phyloP scores from a whole-genome alignment of 2,329 filamentous ascomycete genomes.

The Xylariaceae sp. region DNA sequence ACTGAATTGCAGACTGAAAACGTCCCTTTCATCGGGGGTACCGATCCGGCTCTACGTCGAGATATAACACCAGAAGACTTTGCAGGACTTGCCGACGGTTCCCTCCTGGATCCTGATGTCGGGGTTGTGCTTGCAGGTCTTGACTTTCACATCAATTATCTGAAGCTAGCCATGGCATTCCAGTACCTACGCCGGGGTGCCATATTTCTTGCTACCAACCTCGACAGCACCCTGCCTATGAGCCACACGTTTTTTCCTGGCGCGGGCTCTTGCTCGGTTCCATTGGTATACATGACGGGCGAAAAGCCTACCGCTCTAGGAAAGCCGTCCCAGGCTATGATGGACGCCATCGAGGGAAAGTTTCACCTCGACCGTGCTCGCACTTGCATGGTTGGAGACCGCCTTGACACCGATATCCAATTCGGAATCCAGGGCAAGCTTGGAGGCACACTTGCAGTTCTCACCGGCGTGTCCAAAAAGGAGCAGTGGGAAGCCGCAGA shows the following conservation, averaged over 20 bases:
- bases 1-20: slow-evolving; percentile 79
- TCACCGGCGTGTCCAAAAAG: slow-evolving; percentile 86
- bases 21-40: slow-evolving; percentile 80
- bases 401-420: slow-evolving; percentile 91
- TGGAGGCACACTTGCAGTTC: slow-evolving; percentile 84
- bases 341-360: slow-evolving; percentile 97
- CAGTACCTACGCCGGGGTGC: slow-evolving; percentile 84
- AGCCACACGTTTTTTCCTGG: slow-evolving; percentile 84
- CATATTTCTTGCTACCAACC: slow-evolving; percentile 88
- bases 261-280: slow-evolving; percentile 78
- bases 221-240: slow-evolving; percentile 84
- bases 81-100: slow-evolving; percentile 70
- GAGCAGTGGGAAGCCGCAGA: slow-evolving; percentile 74
- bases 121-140: slow-evolving; percentile 85
- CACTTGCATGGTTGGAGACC: slow-evolving; percentile 95
- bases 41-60: slow-evolving; percentile 72
- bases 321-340: slow-evolving; percentile 98
- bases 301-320: slow-evolving; percentile 75
- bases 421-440: slow-evolving; percentile 90
- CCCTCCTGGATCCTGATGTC: slow-evolving; percentile 79
- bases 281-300: slow-evolving; percentile 69
- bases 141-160: slow-evolving; percentile 93
- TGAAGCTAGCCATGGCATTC: slow-evolving; percentile 81
- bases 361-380: slow-evolving; percentile 80
- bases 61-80: slow-evolving; percentile 83